Evolutionary conservation across 306 rosid species (phyloP), one percentile per base, ranked within the genome.

Genomic region (Lotus japonicus): DNA sequence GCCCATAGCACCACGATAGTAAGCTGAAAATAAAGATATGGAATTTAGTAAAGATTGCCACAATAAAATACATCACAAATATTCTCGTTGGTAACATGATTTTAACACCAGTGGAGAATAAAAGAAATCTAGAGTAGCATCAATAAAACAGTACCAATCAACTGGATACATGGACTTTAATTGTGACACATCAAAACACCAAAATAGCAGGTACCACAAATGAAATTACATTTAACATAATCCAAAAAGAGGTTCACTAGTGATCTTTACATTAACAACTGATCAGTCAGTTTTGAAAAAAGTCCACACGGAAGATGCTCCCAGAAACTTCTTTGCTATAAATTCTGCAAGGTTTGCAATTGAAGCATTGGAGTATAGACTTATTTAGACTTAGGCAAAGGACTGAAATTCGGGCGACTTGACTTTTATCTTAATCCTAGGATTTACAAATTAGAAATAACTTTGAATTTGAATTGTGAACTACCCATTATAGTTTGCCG

Each of bases 1-100:
- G 36, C 98, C 98, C 98, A 90, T 94, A 45, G 98, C 98, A 66
- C 97, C 98, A 6, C 97, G 96, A 71, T 94, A 94, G 74, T 94
- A 94, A 83, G 98, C 98, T 90, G 90, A 42, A 84, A 53, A 53
- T n/a, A n/a, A 26, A 62, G 17, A 26, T 9, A 36, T 0, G 8
- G 33, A 61, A 50, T 41, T 16, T 11, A 31, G 45, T 31, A 9
- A 64, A 42, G 36, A 14, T 53, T 14, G 51, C 5, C 12, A 71
- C 39, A 57, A 58, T 51, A 15, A 46, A 18, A 16, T 5, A 26
- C 45, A 39, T 13, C 33, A 38, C 15, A 48, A 41, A 72, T 35
- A 21, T 51, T n/a, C 42, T 28, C 33, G 17, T 19, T 45, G 16
- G 9, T 6, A 41, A 19, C 48, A 39, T 26, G 10, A 23, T 11